These are phyloP conservation scores for Ascocoryne sarcoides DNA, from an alignment of 2,329 filamentous ascomycete species.

Conservation along the genomic window DNA sequence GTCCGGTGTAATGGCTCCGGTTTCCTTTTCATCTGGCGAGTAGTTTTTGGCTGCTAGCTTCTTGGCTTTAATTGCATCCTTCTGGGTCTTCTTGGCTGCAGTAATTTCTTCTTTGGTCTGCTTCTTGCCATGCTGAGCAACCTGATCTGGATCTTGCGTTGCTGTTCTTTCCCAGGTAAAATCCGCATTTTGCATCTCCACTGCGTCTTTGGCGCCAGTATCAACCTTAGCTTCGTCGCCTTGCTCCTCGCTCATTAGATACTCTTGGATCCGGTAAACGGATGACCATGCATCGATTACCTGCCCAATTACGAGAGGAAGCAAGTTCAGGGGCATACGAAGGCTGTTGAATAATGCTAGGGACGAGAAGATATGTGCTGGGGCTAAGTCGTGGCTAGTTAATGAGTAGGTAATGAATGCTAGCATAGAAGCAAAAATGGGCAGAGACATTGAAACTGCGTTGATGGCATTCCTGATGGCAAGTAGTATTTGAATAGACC, in stretches of 20 bases:
- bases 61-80: slow-evolving; percentile 33
- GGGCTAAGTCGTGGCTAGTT: slow-evolving; percentile 56
- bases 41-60: slow-evolving; percentile 32
- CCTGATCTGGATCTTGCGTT: slow-evolving; percentile 41
- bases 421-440: slow-evolving; percentile 91
- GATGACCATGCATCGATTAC: slow-evolving; percentile 85
- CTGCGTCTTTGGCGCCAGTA: slow-evolving; percentile 53
- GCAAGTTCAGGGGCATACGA: slow-evolving; percentile 78
- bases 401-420: slow-evolving; percentile 78
- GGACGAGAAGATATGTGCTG: slow-evolving; percentile 83
- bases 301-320: slow-evolving; percentile 82
- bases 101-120: slow-evolving; percentile 36
- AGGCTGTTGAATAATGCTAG: slow-evolving; percentile 89
- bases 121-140: slow-evolving; percentile 43
- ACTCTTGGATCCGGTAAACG: slow-evolving; percentile 77
- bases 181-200: slow-evolving; percentile 62
- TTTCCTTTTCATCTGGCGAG: slow-evolving; percentile 28
- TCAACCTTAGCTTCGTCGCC: slow-evolving; percentile 56
- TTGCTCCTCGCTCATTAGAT: slow-evolving; percentile 76
- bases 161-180: slow-evolving; percentile 82
- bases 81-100: slow-evolving; percentile 34
- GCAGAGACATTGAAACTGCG: slow-evolving; percentile 51
- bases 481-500: slow-evolving; percentile 73
- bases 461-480: slow-evolving; percentile 60
- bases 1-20: slow-evolving; percentile 39